These are phyloP conservation scores for Micractinium sp. DNA, from an alignment of 139 green algal genomes.

Conservation along the genomic window DNA sequence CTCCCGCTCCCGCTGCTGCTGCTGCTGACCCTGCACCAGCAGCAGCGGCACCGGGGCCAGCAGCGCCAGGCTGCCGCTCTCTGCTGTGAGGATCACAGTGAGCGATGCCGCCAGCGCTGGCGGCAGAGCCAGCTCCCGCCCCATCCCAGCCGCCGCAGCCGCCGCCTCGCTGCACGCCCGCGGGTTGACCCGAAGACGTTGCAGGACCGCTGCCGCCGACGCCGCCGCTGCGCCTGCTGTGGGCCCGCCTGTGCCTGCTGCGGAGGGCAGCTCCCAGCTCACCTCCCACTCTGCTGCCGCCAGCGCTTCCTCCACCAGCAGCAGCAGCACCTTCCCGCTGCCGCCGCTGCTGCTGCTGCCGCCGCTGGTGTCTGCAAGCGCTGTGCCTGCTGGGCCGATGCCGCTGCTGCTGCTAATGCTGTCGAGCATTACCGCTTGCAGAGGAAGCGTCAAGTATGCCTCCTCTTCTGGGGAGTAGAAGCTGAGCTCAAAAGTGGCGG, in stretches of 20 bases:
- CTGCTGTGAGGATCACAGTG: conserved; percentile 31
- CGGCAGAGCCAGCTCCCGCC: neutral
- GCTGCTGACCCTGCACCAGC: neutral
- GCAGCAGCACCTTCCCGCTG: conserved; percentile 3
- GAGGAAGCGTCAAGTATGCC: neutral
- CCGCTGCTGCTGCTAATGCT: neutral
- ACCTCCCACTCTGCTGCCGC: conserved; percentile 19
- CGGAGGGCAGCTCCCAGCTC: conserved; percentile 13
- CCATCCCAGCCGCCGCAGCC: neutral
- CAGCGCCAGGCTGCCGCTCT: conserved; percentile 15
- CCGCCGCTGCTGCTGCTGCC: neutral
- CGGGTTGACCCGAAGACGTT: conserved; percentile 41
- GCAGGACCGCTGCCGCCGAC: conserved; percentile 5
- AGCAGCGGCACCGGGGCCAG: conserved; percentile 14
- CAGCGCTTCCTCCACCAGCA: neutral
- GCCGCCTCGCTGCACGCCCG: neutral
- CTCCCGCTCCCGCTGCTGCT: neutral
- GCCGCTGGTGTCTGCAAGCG: neutral
- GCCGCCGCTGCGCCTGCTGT: neutral
- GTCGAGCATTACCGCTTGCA: neutral
- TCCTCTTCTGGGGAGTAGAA: neutral
- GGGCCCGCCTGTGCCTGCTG: no score
- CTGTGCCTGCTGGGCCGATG: neutral
- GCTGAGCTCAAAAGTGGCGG: conserved; percentile 21
- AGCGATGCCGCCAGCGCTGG: conserved; percentile 35